phyloP scores from a whole-genome alignment of 495 filamentous ascomycete genomes.

The Margaritispora aquatica region DNA sequence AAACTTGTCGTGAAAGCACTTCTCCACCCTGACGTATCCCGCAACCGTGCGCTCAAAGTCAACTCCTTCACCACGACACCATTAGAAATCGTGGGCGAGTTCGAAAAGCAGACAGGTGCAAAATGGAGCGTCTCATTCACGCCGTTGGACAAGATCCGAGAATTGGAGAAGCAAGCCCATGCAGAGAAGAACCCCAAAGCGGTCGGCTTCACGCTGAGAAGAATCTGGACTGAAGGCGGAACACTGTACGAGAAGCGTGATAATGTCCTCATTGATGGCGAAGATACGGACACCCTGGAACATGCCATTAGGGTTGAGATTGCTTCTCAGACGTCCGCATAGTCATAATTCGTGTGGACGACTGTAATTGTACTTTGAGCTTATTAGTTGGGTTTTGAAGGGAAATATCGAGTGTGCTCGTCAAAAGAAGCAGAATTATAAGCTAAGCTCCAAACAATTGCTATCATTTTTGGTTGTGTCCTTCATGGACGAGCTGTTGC shows the following conservation, averaged over 20 bases:
- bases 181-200: conserved; percentile 44
- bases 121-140: conserved; percentile 50
- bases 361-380: too few species aligned
- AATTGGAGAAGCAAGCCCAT: conserved; percentile 51
- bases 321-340: conserved; percentile 7
- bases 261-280: conserved; percentile 49
- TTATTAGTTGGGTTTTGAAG: too few species aligned
- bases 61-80: conserved; percentile 67
- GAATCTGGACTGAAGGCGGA: conserved; percentile 68
- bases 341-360: not conserved
- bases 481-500: too few species aligned
- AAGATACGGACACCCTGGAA: conserved; percentile 42
- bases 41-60: conserved; percentile 53
- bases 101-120: conserved; percentile 50
- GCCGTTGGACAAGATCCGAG: conserved; percentile 41
- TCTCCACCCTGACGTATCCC: conserved; percentile 43
- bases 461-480: too few species aligned
- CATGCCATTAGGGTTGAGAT: conserved; percentile 37
- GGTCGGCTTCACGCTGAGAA: conserved; percentile 49
- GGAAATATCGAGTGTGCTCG: too few species aligned
- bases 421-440: too few species aligned
- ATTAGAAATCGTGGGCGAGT: conserved; percentile 54
- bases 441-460: too few species aligned
- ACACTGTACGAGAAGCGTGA: conserved; percentile 63
- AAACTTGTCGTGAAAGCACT: conserved; percentile 56